These are phyloP conservation scores for Tardiomyces depauwii DNA, from an alignment of 1,139 yeast genomes.

Conservation along the genomic window DNA sequence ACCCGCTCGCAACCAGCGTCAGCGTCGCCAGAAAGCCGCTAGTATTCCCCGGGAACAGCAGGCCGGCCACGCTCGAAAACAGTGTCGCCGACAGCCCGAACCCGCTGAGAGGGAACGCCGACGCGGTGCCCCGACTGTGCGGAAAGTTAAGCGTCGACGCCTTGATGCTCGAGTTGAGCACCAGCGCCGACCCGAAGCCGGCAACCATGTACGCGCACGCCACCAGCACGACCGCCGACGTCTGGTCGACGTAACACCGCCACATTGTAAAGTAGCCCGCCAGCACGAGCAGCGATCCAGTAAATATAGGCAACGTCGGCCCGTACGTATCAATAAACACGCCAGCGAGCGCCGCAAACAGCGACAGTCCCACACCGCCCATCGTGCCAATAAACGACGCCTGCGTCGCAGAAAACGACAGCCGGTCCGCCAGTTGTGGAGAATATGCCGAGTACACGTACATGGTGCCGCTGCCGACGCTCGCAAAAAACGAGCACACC, in stretches of 20 bases:
- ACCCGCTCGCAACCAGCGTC: constrained; percentile 18
- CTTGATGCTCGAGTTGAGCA: constrained; percentile 24
- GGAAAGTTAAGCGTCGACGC: constrained; percentile 27
- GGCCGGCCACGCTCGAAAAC: constrained; percentile 21
- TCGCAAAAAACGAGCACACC: constrained; percentile 19
- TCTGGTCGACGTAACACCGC: constrained; percentile 14
- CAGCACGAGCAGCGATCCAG: constrained; percentile 18
- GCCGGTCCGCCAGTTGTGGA: constrained; percentile 45
- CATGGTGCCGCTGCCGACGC: constrained; percentile 46
- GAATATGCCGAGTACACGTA: constrained; percentile 50
- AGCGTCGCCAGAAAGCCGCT: constrained; percentile 19
- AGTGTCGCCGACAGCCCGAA: constrained; percentile 28
- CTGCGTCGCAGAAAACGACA: constrained; percentile 43
- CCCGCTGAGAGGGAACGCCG: constrained; percentile 26
- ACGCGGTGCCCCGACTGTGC: constrained; percentile 23
- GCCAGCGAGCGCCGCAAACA: constrained; percentile 48
- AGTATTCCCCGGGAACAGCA: constrained; percentile 23
- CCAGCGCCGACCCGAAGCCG: constrained; percentile 23
- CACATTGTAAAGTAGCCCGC: constrained; percentile 18
- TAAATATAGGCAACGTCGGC: constrained; percentile 33
- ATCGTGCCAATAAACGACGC: constrained; percentile 42
- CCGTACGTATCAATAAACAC: constrained; percentile 43
- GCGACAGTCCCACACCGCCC: constrained; percentile 48
- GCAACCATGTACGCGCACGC: constrained; percentile 19
- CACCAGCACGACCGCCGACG: constrained; percentile 14